Evolutionary conservation across 2,329 filamentous ascomycete genomes (phyloP), one percentile per base, ranked within the genome.

Genomic region (Epichloe gansuensis): DNA sequence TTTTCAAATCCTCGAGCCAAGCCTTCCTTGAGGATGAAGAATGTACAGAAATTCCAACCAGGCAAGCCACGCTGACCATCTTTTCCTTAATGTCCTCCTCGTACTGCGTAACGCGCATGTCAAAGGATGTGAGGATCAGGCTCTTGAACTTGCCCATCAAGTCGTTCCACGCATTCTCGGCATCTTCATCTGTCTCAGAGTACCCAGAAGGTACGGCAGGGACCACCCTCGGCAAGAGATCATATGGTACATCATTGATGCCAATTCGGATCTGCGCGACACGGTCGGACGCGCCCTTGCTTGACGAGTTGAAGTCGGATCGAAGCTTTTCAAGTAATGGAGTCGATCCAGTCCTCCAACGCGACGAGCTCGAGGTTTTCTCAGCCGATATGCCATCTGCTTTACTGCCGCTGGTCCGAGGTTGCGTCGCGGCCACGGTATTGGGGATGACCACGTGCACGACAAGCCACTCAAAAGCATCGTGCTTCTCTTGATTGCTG

Each of bases 31-130:
- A 98, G 76, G 15, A 98, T 91, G 66, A 98, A 98, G 66, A 98
- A 98, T 0, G 93, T 98, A 69, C 93, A 97, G 65, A 98, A 98
- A 64, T 98, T 98, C 93, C 93, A 98, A 0, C 93, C 93, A 0
- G 93, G 93, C 17, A 98, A 71, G 37, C 76, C 83, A 46, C 91
- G 80, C 66, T 97, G 91, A 0, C 85, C 80, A 60, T 97, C 91
- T 63, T 91, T 67, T 96, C 93, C 57, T 88, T 86, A 59, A 98
- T 95, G 60, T 98, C 93, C 55, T 96, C 91, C 67, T 98, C 93
- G 66, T 98, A 98, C 62, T 97, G 91, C 21, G 81, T 83, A 1
- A 98, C 93, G 8, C 93, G 82, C 60, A 84, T 76, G 69, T 97
- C 91, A 64, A 98, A 98, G 1, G 91, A 95, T 5, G 81, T 80